Conservation (phyloP, 169 alveolate genomes). For the Cryptosporidium sp. region DNA sequence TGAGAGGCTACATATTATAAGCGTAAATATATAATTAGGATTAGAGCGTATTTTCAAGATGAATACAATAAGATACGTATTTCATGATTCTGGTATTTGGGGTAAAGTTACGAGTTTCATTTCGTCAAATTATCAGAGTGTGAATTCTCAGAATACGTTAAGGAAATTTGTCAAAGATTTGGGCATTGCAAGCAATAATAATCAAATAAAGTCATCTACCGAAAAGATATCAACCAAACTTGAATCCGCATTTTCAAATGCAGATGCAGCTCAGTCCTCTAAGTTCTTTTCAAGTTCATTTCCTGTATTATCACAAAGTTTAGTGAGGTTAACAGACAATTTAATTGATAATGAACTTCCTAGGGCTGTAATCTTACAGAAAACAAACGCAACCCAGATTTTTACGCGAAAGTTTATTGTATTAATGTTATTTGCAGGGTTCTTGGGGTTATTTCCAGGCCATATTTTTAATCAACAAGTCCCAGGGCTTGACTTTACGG, state of each 20-base stretch:
- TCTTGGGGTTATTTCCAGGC: constrained; percentile 35
- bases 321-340: neutral
- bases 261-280: neutral
- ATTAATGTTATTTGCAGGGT: constrained; percentile 14
- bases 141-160: neutral
- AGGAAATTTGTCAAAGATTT: neutral
- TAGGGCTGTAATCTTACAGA: neutral
- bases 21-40: no score
- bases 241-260: neutral
- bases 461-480: neutral
- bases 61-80: constrained; percentile 1
- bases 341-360: constrained; percentile 10
- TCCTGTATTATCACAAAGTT: neutral
- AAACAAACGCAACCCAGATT: constrained; percentile 3
- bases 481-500: neutral
- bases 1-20: no score
- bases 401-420: constrained; percentile 15
- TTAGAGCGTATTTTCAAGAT: neutral
- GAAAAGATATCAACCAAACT: neutral
- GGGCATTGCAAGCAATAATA: neutral
- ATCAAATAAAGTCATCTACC: neutral
- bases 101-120: neutral
- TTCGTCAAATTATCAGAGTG: neutral
- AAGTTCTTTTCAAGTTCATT: neutral
- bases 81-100: neutral